These are phyloP conservation scores for Paxillus involutus DNA, from an alignment of 768 basidiomycete genomes.

Conservation along the genomic window DNA sequence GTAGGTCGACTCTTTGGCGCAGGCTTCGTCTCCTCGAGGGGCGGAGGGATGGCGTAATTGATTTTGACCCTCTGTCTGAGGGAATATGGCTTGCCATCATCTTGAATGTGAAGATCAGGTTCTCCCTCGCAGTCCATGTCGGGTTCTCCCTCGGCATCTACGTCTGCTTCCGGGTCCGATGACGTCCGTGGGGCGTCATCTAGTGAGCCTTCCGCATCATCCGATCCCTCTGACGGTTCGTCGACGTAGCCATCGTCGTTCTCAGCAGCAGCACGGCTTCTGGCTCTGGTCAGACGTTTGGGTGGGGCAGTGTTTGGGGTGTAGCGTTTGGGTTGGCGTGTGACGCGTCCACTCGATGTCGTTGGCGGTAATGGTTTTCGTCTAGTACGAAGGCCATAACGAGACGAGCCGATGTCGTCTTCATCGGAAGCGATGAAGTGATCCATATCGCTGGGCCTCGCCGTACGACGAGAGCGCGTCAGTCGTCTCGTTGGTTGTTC, in stretches of 20 bases:
- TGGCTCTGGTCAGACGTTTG: conserved; percentile 25
- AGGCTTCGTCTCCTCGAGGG: conserved; percentile 64
- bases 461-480: conserved; percentile 12
- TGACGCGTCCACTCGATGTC: conserved; percentile 21
- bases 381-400: conserved; percentile 42
- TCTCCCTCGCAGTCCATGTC: conserved; percentile 41
- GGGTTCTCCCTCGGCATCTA: conserved; percentile 38
- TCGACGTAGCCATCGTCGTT: conserved; percentile 54
- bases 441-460: conserved; percentile 21
- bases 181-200: conserved; percentile 50
- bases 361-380: conserved; percentile 30
- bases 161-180: conserved; percentile 36
- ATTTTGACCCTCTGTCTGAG: conserved; percentile 63
- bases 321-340: conserved; percentile 21
- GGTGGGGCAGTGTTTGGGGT: background rate
- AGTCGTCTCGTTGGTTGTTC: conserved; percentile 20
- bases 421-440: conserved; percentile 46
- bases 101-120: conserved; percentile 39
- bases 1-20: conserved; percentile 39
- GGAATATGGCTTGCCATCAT: conserved; percentile 46
- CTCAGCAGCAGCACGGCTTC: conserved; percentile 29
- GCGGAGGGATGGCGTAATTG: conserved; percentile 82
- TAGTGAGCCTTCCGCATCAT: conserved; percentile 58
- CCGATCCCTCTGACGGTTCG: conserved; percentile 47
- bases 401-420: conserved; percentile 29